A percentile compares a stretch with the other conserved stretches of the same genome.
Conservation (phyloP, 2,329 filamentous ascomycete genomes). For the Alternaria angustiovoidea region DNA sequence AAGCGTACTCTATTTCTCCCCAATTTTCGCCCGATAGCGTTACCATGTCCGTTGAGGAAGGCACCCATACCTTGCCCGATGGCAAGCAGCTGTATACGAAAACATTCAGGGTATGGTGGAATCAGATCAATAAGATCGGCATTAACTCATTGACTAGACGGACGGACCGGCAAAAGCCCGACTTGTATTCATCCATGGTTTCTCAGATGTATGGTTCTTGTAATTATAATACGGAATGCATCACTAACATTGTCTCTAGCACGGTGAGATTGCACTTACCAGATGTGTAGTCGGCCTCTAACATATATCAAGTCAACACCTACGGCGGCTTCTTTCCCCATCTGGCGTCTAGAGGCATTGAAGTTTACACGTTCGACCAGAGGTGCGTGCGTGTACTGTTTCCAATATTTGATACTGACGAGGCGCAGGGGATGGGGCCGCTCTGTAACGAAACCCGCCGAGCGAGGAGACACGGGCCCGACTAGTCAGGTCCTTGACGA, state of each 20-base stretch:
- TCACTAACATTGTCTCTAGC: conserved; percentile 16
- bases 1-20: not conserved
- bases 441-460: conserved; percentile 66
- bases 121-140: conserved; percentile 7
- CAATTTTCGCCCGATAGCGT: not conserved
- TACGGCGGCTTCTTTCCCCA: conserved; percentile 78
- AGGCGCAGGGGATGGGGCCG: conserved; percentile 79
- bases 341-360: conserved; percentile 75
- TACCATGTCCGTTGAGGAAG: conserved; percentile 58
- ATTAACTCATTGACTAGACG: conserved; percentile 55
- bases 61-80: conserved; percentile 61
- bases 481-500: conserved; percentile 78
- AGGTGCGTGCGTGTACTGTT: conserved; percentile 50
- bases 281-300: conserved; percentile 11
- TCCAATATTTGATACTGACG: conserved; percentile 16
- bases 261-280: conserved; percentile 14
- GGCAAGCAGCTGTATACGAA: conserved; percentile 67
- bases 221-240: not conserved
- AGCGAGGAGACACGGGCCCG: conserved; percentile 76
- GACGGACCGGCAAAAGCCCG: conserved; percentile 69
- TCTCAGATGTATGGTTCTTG: conserved; percentile 66
- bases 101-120: conserved; percentile 62
- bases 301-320: conserved; percentile 63
- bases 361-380: conserved; percentile 82
- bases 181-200: conserved; percentile 86